Evolutionary conservation across 805 yeast genomes (phyloP).

Genomic region (Lachancea thermotolerans): DNA sequence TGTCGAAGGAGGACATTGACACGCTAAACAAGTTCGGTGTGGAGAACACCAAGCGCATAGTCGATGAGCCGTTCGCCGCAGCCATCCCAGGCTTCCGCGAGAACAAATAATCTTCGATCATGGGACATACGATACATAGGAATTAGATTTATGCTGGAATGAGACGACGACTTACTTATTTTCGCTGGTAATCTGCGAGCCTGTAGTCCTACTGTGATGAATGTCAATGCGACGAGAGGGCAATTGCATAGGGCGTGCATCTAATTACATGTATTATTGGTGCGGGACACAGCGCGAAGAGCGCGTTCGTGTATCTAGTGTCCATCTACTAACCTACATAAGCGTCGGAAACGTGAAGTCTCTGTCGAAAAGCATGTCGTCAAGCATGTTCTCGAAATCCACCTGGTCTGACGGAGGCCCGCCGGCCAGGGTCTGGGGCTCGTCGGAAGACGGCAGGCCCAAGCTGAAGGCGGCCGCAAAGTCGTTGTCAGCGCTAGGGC

Average conservation of each 20-base stretch:
- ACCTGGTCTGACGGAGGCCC: not conserved
- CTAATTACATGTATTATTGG: too few species aligned
- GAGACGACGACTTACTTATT: not conserved
- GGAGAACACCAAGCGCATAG: conserved; percentile 28
- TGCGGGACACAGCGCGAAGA: too few species aligned
- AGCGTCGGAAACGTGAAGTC: conserved; percentile 6
- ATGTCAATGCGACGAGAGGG: too few species aligned
- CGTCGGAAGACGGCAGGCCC: not conserved
- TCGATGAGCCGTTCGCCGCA: conserved; percentile 24
- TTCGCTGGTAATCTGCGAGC: not conserved
- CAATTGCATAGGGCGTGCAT: too few species aligned
- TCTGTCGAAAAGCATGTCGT: conserved; percentile 7
- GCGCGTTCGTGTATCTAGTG: too few species aligned
- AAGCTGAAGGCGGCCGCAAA: not conserved
- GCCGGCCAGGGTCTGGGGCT: not conserved
- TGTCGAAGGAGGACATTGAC: conserved; percentile 39
- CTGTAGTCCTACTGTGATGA: too few species aligned
- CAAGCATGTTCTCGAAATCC: conserved; percentile 6
- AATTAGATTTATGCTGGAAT: not conserved
- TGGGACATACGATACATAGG: not conserved
- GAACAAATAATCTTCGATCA: conserved; percentile 1
- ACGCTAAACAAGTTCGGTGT: conserved; percentile 31
- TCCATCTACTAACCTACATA: not conserved
- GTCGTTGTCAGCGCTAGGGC: not conserved
- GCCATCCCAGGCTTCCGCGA: conserved; percentile 29